These are phyloP conservation scores for Onygenales sp. DNA, from an alignment of 2,329 filamentous ascomycete species.

Conservation along the genomic window DNA sequence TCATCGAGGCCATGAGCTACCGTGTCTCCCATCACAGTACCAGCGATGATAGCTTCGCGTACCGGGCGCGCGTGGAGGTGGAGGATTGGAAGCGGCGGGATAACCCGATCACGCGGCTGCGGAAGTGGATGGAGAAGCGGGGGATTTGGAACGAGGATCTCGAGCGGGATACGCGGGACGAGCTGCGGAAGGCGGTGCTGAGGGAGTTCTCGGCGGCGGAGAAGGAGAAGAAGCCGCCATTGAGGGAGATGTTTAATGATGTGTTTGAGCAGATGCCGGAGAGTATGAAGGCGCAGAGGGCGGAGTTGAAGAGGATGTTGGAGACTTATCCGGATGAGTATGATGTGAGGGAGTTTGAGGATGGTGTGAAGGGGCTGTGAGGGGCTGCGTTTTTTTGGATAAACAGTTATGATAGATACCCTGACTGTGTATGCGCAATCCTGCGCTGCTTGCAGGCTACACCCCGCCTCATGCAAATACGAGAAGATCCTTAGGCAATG, in stretches of 20 bases:
- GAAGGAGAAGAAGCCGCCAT: constrained; percentile 45
- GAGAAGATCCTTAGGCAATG: too few relatives aligned
- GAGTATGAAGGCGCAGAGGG: constrained; percentile 66
- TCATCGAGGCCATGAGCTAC: constrained; percentile 96
- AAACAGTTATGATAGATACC: too few relatives aligned
- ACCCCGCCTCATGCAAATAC: too few relatives aligned
- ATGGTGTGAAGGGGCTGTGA: constrained; percentile 56
- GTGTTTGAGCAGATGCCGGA: constrained; percentile 82
- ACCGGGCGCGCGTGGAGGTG: constrained; percentile 85
- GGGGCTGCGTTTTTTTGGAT: neutral
- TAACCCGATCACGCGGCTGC: constrained; percentile 73
- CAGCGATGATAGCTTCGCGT: constrained; percentile 92
- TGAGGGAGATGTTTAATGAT: constrained; percentile 62
- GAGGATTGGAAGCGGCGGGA: constrained; percentile 89
- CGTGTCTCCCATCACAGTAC: constrained; percentile 97
- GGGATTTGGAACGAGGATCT: constrained; percentile 75
- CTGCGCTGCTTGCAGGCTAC: too few relatives aligned
- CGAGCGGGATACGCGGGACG: constrained; percentile 62
- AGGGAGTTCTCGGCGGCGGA: constrained; percentile 70
- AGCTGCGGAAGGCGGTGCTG: constrained; percentile 64
- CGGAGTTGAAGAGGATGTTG: constrained; percentile 64
- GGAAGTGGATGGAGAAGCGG: constrained; percentile 83
- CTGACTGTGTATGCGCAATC: too few relatives aligned
- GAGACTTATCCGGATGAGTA: constrained; percentile 89
- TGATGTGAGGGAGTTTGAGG: constrained; percentile 67